Percentiles rank a stretch among this genome's conserved stretches.
phyloP scores from a whole-genome alignment of 75 land plant species.

The Pinus tabuliformis region DNA sequence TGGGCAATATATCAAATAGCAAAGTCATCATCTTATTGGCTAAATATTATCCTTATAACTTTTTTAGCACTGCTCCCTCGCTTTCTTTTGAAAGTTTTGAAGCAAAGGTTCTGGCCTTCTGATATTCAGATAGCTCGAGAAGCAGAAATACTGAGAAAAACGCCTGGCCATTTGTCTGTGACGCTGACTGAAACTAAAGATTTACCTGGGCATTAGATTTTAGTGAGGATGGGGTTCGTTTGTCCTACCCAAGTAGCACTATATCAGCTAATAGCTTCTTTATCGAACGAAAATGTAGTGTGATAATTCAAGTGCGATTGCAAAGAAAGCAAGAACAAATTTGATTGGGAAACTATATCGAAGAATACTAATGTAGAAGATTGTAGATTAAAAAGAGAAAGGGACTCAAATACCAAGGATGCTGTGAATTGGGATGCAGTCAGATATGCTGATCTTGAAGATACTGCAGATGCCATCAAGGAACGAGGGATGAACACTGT shows the following conservation, averaged over 20 bases:
- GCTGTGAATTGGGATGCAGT: too few species aligned
- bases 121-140: constrained; percentile 23
- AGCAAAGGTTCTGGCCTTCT: constrained; percentile 24
- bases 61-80: constrained; percentile 20
- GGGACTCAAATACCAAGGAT: too few species aligned
- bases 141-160: constrained; percentile 15
- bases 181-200: background rate
- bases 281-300: background rate
- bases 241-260: background rate
- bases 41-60: constrained; percentile 16
- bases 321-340: too few species aligned
- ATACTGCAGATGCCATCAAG: too few species aligned
- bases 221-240: background rate
- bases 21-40: constrained; percentile 18
- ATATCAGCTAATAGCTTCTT: background rate
- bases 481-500: too few species aligned
- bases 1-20: constrained; percentile 19
- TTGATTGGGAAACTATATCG: too few species aligned
- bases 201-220: background rate
- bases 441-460: too few species aligned
- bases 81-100: constrained; percentile 15
- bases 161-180: background rate
- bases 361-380: too few species aligned
- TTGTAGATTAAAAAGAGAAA: too few species aligned
- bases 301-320: background rate